phyloP scores from a whole-genome alignment of 352 stramenopile species.

The Phytophthora lateralis region DNA sequence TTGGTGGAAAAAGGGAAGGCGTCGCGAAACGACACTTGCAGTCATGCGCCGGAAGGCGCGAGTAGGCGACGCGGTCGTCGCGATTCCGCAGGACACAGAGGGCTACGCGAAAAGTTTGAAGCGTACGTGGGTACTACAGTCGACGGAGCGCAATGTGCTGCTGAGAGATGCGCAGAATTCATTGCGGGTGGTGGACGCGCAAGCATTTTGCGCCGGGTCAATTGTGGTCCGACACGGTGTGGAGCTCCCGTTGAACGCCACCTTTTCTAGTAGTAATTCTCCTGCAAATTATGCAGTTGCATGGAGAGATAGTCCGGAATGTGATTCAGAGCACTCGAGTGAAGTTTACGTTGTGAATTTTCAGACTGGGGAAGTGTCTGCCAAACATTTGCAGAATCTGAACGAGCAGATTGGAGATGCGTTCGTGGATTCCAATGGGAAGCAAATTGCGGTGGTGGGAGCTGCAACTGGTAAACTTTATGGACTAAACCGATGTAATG shows the following conservation, averaged over 20 bases:
- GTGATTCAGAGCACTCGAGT: not conserved
- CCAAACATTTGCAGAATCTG: not conserved
- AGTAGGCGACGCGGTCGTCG: conserved; percentile 11
- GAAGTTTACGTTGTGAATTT: conserved; percentile 24
- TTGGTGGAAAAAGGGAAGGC: conserved; percentile 17
- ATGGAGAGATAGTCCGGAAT: conserved; percentile 3
- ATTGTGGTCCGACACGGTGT: conserved; percentile 7
- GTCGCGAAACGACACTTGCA: conserved; percentile 17
- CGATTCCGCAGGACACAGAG: conserved; percentile 16
- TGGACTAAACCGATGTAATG: conserved; percentile 4
- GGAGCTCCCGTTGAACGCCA: conserved; percentile 12
- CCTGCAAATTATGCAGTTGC: conserved; percentile 1
- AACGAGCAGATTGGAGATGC: conserved; percentile 19
- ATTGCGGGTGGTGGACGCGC: conserved; percentile 17
- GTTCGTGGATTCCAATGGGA: conserved; percentile 20
- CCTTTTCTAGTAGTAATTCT: conserved; percentile 1
- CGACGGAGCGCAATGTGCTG: conserved; percentile 5
- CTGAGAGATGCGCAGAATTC: conserved; percentile 4
- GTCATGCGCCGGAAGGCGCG: conserved; percentile 11
- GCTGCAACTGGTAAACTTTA: conserved; percentile 11
- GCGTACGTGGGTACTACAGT: conserved; percentile 3
- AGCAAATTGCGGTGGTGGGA: conserved; percentile 19
- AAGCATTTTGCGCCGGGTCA: conserved; percentile 18
- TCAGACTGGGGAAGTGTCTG: conserved; percentile 14
- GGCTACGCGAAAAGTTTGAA: not conserved